phyloP scores from a whole-genome alignment of 2,329 filamentous ascomycete genomes.

The Botryotinia calthae region DNA sequence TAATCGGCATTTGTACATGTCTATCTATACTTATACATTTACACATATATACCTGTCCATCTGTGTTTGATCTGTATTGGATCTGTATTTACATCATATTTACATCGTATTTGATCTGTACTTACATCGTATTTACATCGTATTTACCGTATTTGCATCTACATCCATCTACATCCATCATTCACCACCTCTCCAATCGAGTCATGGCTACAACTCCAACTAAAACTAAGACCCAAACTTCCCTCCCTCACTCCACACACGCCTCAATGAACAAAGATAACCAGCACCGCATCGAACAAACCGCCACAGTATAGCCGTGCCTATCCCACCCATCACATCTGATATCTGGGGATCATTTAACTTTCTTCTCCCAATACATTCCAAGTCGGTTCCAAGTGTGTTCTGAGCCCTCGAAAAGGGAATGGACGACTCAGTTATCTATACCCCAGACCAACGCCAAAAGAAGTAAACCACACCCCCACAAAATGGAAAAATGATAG shows the following conservation, averaged over 20 bases:
- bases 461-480: background rate
- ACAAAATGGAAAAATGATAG: slow-evolving; percentile 4
- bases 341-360: background rate
- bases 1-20: too few relatives aligned
- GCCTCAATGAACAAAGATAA: too few relatives aligned
- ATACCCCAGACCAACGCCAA: slow-evolving; percentile 6
- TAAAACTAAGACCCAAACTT: too few relatives aligned
- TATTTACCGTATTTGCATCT: too few relatives aligned
- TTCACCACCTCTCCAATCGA: background rate
- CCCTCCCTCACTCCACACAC: background rate
- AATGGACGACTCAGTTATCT: slow-evolving; percentile 1
- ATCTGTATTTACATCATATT: too few relatives aligned
- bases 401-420: background rate
- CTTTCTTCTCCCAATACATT: background rate
- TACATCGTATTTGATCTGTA: too few relatives aligned
- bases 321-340: background rate
- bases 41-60: too few relatives aligned
- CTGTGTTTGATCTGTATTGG: too few relatives aligned
- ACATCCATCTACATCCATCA: background rate
- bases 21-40: too few relatives aligned
- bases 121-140: too few relatives aligned
- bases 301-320: background rate
- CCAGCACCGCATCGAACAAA: background rate
- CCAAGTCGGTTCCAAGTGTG: background rate
- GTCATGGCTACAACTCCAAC: too few relatives aligned